phyloP scores from a whole-genome alignment of 306 rosid genomes.

The Fragaria iinumae region DNA sequence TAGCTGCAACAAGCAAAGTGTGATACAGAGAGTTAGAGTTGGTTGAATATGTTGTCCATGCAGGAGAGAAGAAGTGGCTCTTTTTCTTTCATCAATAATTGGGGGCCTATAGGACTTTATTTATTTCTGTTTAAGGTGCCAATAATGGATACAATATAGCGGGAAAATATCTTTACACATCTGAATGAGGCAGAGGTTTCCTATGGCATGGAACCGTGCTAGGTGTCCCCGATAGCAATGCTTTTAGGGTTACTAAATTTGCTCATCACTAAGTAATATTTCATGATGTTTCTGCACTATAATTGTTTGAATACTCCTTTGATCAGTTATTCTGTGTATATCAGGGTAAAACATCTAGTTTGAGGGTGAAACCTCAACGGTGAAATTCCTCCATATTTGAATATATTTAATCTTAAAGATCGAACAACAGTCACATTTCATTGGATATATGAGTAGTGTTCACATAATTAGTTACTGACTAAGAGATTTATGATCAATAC shows the following conservation, averaged over 20 bases:
- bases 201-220: constrained; percentile 43
- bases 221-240: constrained; percentile 44
- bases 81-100: constrained; percentile 47
- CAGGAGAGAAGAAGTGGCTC: constrained; percentile 5
- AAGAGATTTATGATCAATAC: too few relatives aligned
- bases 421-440: not conserved
- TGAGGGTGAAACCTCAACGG: not conserved
- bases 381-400: too few relatives aligned
- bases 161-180: constrained; percentile 68
- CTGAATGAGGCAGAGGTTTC: constrained; percentile 40
- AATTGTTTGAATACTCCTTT: too few relatives aligned
- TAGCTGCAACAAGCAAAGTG: not conserved
- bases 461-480: too few relatives aligned
- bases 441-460: too few relatives aligned
- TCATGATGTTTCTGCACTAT: not conserved
- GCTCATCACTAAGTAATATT: not conserved
- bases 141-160: constrained; percentile 54
- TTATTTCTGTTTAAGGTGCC: constrained; percentile 37
- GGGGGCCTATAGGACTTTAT: constrained; percentile 33
- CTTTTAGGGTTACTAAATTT: not conserved
- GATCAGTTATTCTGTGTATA: not conserved
- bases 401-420: too few relatives aligned
- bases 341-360: not conserved
- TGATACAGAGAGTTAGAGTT: constrained; percentile 21
- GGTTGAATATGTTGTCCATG: constrained; percentile 13